Conservation (phyloP, 805 yeast genomes). For the Spathaspora girioi region DNA sequence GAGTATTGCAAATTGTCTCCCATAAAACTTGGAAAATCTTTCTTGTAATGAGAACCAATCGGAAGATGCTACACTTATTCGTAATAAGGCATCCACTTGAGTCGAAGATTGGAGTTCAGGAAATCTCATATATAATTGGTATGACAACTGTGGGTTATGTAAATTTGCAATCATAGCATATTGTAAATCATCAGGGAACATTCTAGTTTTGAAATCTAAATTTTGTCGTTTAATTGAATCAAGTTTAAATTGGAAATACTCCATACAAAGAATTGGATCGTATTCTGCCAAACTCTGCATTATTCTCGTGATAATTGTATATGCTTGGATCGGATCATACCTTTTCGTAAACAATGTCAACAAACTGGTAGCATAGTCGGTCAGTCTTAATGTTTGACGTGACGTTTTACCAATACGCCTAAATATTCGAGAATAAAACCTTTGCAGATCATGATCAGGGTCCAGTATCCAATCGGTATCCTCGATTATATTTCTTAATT, state of each 20-base stretch:
- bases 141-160: slow-evolving; percentile 18
- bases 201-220: background rate
- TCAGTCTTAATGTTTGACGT: no score
- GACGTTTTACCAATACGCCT: background rate
- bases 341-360: background rate
- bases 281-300: slow-evolving; percentile 1
- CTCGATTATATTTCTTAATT: background rate
- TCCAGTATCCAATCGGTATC: background rate
- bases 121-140: slow-evolving; percentile 27
- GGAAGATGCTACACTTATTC: slow-evolving; percentile 40
- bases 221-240: background rate
- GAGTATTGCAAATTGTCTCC: background rate
- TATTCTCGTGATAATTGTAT: slow-evolving; percentile 3
- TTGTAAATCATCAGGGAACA: slow-evolving; percentile 21
- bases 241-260: slow-evolving; percentile 4
- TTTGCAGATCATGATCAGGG: background rate
- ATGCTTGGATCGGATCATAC: background rate
- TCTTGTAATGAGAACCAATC: slow-evolving; percentile 55
- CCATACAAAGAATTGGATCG: slow-evolving; percentile 1
- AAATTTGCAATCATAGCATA: slow-evolving; percentile 27
- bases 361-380: background rate
- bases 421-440: background rate
- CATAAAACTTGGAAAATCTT: slow-evolving; percentile 45
- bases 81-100: slow-evolving; percentile 47
- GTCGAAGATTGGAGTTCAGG: slow-evolving; percentile 42